Percentiles rank a stretch among this genome's conserved stretches.
phyloP scores from a whole-genome alignment of 441 rosid species.

The Eutrema salsugineum region DNA sequence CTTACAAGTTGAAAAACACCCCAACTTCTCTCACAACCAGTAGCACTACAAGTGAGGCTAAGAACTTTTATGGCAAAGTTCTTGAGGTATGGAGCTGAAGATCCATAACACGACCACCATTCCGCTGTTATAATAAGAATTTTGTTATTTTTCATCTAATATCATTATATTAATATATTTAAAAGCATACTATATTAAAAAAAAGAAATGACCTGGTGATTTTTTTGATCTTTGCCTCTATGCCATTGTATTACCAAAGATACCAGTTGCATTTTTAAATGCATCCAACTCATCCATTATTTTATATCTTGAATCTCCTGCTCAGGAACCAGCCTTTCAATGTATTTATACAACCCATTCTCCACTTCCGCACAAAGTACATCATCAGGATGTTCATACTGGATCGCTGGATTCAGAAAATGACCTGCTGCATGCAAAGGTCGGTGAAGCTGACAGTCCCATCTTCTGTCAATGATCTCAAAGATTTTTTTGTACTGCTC shows the following conservation, averaged over 20 bases:
- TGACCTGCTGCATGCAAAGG: conserved; percentile 10
- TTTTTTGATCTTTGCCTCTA: background rate
- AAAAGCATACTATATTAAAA: too few species aligned
- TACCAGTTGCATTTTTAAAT: background rate
- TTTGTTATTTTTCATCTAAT: too few species aligned
- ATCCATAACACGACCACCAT: background rate
- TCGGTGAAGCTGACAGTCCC: conserved; percentile 5
- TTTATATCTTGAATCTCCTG: background rate
- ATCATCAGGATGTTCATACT: background rate
- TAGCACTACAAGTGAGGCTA: background rate
- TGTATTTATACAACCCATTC: background rate
- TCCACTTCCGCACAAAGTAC: background rate
- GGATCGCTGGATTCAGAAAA: conserved; percentile 8
- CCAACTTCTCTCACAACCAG: background rate
- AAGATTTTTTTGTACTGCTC: background rate
- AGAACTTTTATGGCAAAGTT: background rate
- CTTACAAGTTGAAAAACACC: background rate
- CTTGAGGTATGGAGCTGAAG: background rate
- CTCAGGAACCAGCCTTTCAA: background rate
- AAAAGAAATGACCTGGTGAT: background rate
- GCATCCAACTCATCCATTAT: background rate
- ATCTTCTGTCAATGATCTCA: conserved; percentile 8
- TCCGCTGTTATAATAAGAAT: background rate
- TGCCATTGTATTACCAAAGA: background rate
- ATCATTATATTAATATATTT: too few species aligned